A percentile compares a stretch with the other conserved stretches of the same genome.
phyloP scores from a whole-genome alignment of 1,139 yeast species.

The Eremothecium coryli region DNA sequence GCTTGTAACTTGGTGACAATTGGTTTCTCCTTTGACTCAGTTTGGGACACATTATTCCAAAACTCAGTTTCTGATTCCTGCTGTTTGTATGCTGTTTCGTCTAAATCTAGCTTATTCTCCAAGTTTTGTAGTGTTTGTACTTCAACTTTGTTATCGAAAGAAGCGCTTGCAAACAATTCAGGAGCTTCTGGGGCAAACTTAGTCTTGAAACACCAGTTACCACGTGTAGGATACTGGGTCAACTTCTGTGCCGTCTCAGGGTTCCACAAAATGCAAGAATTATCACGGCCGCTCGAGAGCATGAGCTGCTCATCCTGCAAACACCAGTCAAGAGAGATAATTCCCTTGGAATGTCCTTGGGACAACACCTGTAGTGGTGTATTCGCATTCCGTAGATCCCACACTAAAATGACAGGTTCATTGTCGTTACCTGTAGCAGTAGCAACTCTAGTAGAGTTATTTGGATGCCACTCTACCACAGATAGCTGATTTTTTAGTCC shows the following conservation, averaged over 20 bases:
- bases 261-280: conserved; percentile 82
- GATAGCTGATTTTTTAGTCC: conserved; percentile 49
- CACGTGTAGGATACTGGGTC: conserved; percentile 84
- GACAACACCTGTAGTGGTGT: conserved; percentile 67
- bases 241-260: conserved; percentile 59
- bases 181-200: conserved; percentile 83
- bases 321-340: conserved; percentile 91
- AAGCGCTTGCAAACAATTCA: conserved; percentile 85
- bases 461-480: conserved; percentile 83
- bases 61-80: conserved; percentile 59
- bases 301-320: conserved; percentile 66
- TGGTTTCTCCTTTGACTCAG: conserved; percentile 30
- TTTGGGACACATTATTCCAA: conserved; percentile 70
- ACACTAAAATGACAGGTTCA: conserved; percentile 71
- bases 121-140: conserved; percentile 80
- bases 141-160: conserved; percentile 79
- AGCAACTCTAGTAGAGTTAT: conserved; percentile 69
- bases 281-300: conserved; percentile 87
- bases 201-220: conserved; percentile 89
- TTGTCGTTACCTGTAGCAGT: conserved; percentile 82
- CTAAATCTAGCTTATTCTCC: conserved; percentile 23
- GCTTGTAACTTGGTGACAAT: conserved; percentile 51
- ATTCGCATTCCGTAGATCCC: conserved; percentile 92
- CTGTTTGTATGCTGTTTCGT: conserved; percentile 32
- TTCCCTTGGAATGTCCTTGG: conserved; percentile 77